Conservation (phyloP, 1,139 yeast genomes). For the Blastobotrys serpentis region DNA sequence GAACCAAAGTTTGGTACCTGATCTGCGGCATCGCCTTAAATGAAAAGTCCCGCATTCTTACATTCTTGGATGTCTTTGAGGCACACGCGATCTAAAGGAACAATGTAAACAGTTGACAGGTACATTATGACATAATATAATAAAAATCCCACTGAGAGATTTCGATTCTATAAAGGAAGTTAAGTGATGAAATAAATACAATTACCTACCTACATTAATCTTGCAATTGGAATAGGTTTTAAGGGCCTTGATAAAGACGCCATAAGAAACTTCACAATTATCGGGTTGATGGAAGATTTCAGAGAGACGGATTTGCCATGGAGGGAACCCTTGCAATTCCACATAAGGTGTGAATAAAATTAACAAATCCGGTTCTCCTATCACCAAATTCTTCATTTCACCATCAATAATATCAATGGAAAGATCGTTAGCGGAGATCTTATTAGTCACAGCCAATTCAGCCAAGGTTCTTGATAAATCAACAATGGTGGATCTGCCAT, state of each 20-base stretch:
- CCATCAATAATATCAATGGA: slow-evolving; percentile 72
- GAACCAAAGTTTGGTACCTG: too few relatives aligned
- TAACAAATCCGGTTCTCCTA: slow-evolving; percentile 86
- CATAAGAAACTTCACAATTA: slow-evolving; percentile 79
- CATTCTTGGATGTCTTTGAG: too few relatives aligned
- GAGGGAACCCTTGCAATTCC: slow-evolving; percentile 93
- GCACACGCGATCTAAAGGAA: too few relatives aligned
- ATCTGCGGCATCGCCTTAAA: too few relatives aligned
- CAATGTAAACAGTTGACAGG: too few relatives aligned
- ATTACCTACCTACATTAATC: slow-evolving; percentile 76
- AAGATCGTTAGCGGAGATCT: slow-evolving; percentile 64
- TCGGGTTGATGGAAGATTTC: slow-evolving; percentile 93
- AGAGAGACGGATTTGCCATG: slow-evolving; percentile 91
- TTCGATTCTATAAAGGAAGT: not conserved
- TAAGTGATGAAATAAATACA: not conserved
- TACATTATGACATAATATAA: too few relatives aligned
- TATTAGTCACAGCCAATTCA: slow-evolving; percentile 61
- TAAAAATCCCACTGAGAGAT: too few relatives aligned
- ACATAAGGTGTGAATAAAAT: slow-evolving; percentile 80
- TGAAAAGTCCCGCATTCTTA: too few relatives aligned
- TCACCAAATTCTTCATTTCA: slow-evolving; percentile 73
- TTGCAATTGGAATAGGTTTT: slow-evolving; percentile 78
- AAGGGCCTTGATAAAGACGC: slow-evolving; percentile 81
- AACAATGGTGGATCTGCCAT: slow-evolving; percentile 88
- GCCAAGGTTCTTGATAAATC: slow-evolving; percentile 87